phyloP scores from a whole-genome alignment of 305 asterid genomes.

The Solanum hybrid region DNA sequence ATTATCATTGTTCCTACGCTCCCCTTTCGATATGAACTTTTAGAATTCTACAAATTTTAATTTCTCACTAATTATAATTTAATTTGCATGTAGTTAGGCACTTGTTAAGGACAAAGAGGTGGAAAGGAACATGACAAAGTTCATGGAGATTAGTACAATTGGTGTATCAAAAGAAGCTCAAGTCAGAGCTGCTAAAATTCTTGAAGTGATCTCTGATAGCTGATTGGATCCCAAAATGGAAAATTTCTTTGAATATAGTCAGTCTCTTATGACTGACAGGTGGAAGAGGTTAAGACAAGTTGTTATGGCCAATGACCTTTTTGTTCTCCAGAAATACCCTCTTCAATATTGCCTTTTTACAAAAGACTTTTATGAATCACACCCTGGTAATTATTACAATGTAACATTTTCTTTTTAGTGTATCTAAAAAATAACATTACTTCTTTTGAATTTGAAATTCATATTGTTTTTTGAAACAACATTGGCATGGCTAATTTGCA shows the following conservation, averaged over 20 bases:
- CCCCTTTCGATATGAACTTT: too few relatives aligned
- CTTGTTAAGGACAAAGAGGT: slow-evolving; percentile 47
- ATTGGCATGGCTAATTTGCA: too few relatives aligned
- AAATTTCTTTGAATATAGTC: slow-evolving; percentile 45
- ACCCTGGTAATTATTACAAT: too few relatives aligned
- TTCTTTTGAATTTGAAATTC: too few relatives aligned
- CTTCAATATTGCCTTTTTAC: slow-evolving; percentile 38
- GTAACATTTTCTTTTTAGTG: too few relatives aligned
- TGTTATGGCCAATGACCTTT: slow-evolving; percentile 15
- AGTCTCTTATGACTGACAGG: slow-evolving; percentile 34
- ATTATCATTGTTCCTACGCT: too few relatives aligned
- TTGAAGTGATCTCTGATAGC: slow-evolving; percentile 44
- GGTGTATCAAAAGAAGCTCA: slow-evolving; percentile 89
- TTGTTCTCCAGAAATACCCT: slow-evolving; percentile 42
- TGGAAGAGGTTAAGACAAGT: slow-evolving; percentile 43
- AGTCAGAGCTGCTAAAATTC: slow-evolving; percentile 54
- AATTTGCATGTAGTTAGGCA: slow-evolving; percentile 49
- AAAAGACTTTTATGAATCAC: slow-evolving; percentile 14
- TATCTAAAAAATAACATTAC: too few relatives aligned
- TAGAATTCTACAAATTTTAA: background rate
- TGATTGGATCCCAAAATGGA: slow-evolving; percentile 23
- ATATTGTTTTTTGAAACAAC: too few relatives aligned
- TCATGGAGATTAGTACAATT: slow-evolving; percentile 22
- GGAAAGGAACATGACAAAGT: too few relatives aligned
- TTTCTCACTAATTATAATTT: background rate